Conservation (phyloP, 1,139 yeast species). For the Taiozyma sp. region DNA sequence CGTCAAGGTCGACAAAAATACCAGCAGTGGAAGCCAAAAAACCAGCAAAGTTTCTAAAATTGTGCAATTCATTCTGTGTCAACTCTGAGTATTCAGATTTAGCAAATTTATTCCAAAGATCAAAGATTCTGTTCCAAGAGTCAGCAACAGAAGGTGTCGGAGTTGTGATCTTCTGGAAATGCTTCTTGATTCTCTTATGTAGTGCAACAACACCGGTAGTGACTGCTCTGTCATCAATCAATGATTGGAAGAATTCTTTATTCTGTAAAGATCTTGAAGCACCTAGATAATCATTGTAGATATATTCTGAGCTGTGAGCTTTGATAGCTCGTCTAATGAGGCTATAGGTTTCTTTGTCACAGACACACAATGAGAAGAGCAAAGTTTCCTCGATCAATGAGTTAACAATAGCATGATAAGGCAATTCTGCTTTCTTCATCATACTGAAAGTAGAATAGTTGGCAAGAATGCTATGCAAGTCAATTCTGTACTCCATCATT, state of each 20-base stretch:
- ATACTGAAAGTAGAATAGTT: conserved; percentile 17
- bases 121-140: conserved; percentile 57
- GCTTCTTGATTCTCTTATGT: conserved; percentile 59
- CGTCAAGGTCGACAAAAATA: conserved; percentile 36
- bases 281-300: conserved; percentile 15
- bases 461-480: conserved; percentile 10
- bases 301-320: conserved; percentile 39
- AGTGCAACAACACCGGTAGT: conserved; percentile 75
- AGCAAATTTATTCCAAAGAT: conserved; percentile 41
- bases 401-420: conserved; percentile 22
- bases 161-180: conserved; percentile 45
- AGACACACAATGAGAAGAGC: conserved; percentile 47
- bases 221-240: conserved; percentile 52
- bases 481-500: conserved; percentile 18
- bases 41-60: conserved; percentile 58
- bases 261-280: conserved; percentile 26
- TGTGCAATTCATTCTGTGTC: conserved; percentile 26
- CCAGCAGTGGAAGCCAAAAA: conserved; percentile 57
- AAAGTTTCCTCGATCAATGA: conserved; percentile 38
- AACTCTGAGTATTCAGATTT: conserved; percentile 21
- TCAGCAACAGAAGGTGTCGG: conserved; percentile 58
- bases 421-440: conserved; percentile 22
- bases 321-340: conserved; percentile 44
- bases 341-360: conserved; percentile 51
- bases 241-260: conserved; percentile 40